A percentile compares a stretch with the other conserved stretches of the same genome.
phyloP scores from a whole-genome alignment of 2,329 filamentous ascomycete genomes.

The Coniochaeta sp. region DNA sequence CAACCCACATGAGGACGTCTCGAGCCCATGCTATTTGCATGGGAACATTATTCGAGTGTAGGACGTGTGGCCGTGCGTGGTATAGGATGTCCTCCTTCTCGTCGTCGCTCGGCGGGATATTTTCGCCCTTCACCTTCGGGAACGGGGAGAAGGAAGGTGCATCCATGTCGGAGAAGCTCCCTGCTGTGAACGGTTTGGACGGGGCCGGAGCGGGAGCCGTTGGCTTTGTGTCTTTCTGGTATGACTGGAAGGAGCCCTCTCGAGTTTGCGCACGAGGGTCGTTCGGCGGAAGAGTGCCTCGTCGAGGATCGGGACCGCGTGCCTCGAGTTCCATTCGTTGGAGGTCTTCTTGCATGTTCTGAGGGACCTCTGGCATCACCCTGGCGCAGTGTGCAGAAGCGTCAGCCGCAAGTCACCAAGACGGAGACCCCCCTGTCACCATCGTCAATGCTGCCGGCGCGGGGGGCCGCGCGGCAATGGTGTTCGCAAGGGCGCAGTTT shows the following conservation, averaged over 20 bases:
- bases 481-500: constrained; percentile 3
- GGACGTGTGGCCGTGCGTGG: constrained; percentile 71
- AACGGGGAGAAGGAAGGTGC: constrained; percentile 85
- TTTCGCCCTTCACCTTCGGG: constrained; percentile 76
- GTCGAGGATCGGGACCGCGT: constrained; percentile 35
- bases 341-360: constrained; percentile 93
- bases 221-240: constrained; percentile 15
- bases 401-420: background rate
- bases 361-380: constrained; percentile 90
- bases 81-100: constrained; percentile 88
- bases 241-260: constrained; percentile 32
- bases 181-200: constrained; percentile 23
- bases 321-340: constrained; percentile 84
- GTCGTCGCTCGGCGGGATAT: constrained; percentile 88
- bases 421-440: background rate
- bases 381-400: constrained; percentile 34
- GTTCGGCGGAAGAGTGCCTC: constrained; percentile 14
- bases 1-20: constrained; percentile 82
- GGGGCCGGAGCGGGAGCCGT: constrained; percentile 11
- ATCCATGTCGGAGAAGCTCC: constrained; percentile 34
- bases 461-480: background rate
- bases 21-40: constrained; percentile 97
- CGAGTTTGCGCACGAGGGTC: background rate
- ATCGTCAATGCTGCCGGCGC: background rate
- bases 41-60: constrained; percentile 89